Base-by-base conservation (phyloP, 768 basidiomycete genomes). In the Macrolepiota fuliginosa region DNA sequence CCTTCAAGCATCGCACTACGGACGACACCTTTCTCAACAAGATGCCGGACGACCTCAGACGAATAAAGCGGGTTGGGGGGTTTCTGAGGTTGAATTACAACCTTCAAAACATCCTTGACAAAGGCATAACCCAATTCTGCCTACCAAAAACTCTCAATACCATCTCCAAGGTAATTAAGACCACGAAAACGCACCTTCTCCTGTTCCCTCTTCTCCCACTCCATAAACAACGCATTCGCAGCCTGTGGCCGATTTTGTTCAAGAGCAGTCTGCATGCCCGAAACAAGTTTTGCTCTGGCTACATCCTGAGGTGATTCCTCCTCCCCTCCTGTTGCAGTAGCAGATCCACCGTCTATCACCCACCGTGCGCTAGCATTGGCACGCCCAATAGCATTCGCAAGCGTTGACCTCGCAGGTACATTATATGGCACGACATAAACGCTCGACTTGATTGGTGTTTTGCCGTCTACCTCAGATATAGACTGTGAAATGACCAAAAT, bases 361-460 rank as follows among this genome's bases (percentile, higher is more conserved):
- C 88, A 90, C 50, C 71, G 74, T 10, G 69, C 67, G 4, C 69
- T 69, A 3, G 75, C 72, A 2, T 69, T 63, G 0, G 78, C 80
- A 54, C 80, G 81, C 2, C 89, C 87, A 65, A 91, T 77, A 0
- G 86, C 88, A 54, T 77, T 77, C 2, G 85, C 84, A 54, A 92
- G 83, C 11, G 79, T 90, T 1, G 91, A 91, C 9, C 69, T 76
- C 1, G 70, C 54, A 2, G 84, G 86, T 5, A 83, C 76, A 2
- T 72, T 76, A 58, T 84, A 73, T 0, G 91, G 91, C 0, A 90
- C 74, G 25, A 86, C 79, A 39, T 90, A 73, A 17, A 92, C 73
- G 17, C 79, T 81, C 1, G 88, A 85, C 61, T 63, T 55, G 13
- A 22, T 24, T 35, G 49, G 73, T 46, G 66, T 65, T 55, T 62